Evolutionary conservation across 441 rosid species (phyloP).

Genomic region (Adansonia madagascariensis): DNA sequence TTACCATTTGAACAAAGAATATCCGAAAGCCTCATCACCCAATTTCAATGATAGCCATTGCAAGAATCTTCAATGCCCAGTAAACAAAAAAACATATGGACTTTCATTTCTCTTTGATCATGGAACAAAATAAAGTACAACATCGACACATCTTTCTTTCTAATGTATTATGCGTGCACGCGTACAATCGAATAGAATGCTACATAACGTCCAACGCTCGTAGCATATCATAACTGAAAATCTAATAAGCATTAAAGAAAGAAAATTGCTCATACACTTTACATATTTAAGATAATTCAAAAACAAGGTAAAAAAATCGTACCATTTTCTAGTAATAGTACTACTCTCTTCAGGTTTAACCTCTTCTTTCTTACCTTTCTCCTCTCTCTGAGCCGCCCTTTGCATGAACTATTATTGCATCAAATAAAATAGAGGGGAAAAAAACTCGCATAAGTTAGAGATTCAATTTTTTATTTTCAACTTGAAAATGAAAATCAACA

Average conservation of each 20-base stretch:
- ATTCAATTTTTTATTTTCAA: not conserved
- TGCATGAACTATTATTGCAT: conserved; percentile 77
- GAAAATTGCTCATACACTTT: not conserved
- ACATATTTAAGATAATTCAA: not conserved
- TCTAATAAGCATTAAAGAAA: conserved; percentile 5
- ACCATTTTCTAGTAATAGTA: conserved; percentile 66
- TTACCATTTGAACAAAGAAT: too few species aligned
- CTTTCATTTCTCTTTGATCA: not conserved
- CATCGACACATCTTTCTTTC: too few species aligned
- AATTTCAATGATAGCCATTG: not conserved
- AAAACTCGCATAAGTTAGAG: conserved; percentile 3
- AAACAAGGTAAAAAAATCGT: conserved; percentile 18
- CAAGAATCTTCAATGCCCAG: conserved; percentile 8
- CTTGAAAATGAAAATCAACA: not conserved
- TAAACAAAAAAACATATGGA: not conserved
- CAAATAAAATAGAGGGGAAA: not conserved
- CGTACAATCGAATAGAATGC: not conserved
- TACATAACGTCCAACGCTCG: not conserved
- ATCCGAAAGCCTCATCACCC: too few species aligned
- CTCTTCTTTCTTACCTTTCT: conserved; percentile 59
- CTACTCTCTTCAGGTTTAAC: conserved; percentile 50
- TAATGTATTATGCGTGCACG: not conserved
- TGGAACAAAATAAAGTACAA: not conserved
- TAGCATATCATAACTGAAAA: not conserved
- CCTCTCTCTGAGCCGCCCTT: conserved; percentile 70